Evolutionary conservation across 192 early-diverging fungal genomes (phyloP).

Genomic region (Linnemannia exigua): DNA sequence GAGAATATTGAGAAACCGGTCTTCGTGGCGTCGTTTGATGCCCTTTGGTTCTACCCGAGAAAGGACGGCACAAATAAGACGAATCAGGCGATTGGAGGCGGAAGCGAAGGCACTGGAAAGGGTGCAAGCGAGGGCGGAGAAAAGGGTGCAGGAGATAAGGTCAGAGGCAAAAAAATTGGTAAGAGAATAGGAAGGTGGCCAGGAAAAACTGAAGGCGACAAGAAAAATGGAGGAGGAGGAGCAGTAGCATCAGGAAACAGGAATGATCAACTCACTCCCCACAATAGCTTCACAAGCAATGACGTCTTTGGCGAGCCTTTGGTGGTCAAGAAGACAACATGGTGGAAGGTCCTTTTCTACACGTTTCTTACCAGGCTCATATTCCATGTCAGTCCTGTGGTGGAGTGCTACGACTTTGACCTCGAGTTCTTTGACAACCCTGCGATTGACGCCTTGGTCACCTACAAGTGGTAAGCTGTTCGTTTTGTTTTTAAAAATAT

Average conservation of each 20-base stretch:
- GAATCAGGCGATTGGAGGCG: neutral
- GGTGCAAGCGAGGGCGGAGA: neutral
- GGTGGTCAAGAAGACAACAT: neutral
- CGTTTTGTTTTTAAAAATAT: neutral
- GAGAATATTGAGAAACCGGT: neutral
- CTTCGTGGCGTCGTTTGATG: conserved; percentile 23
- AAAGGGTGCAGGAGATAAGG: neutral
- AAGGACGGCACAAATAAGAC: neutral
- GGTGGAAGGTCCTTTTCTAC: conserved; percentile 5
- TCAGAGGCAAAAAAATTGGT: too few species aligned
- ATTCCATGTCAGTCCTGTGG: neutral
- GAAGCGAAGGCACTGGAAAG: neutral
- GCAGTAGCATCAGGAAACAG: neutral
- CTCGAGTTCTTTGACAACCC: conserved; percentile 33
- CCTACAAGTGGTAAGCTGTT: conserved; percentile 32
- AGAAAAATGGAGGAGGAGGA: too few species aligned
- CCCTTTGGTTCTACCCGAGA: conserved; percentile 8
- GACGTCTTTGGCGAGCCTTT: conserved; percentile 4
- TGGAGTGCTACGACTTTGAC: conserved; percentile 4
- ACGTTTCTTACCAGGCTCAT: neutral
- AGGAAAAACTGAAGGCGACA: too few species aligned
- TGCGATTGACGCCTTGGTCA: conserved; percentile 15
- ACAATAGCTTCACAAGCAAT: neutral
- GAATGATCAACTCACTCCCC: neutral
- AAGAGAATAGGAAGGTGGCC: too few species aligned